Conservation (phyloP, 176 grass and related monocot species). For the Rhipidocladum racemiflorum region DNA sequence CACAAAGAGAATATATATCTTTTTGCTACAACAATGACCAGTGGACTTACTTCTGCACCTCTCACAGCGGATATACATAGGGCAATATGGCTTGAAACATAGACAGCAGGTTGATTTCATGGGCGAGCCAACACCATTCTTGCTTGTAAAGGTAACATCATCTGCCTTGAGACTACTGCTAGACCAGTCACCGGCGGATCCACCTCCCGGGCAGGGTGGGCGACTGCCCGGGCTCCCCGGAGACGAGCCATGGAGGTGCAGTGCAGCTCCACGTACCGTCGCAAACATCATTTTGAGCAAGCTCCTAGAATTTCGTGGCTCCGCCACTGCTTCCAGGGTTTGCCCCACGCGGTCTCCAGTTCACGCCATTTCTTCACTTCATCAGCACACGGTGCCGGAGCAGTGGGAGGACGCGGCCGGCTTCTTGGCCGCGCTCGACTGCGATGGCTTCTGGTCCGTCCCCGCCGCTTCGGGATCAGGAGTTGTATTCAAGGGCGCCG, state of each 20-base stretch:
- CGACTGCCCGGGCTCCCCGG: too few species aligned
- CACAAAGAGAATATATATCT: background rate
- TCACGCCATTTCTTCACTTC: too few species aligned
- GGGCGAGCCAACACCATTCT: conserved; percentile 21
- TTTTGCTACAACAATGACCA: background rate
- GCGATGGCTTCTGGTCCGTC: background rate
- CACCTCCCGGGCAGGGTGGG: too few species aligned
- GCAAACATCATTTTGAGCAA: too few species aligned
- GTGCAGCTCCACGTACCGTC: too few species aligned
- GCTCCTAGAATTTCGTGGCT: too few species aligned
- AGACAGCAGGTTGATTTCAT: conserved; percentile 48
- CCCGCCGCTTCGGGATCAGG: background rate
- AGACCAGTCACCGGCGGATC: too few species aligned
- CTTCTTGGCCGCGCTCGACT: background rate
- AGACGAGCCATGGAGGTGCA: too few species aligned
- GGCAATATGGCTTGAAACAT: conserved; percentile 48
- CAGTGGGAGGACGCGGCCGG: background rate
- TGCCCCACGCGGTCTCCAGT: background rate
- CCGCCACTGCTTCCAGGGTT: conserved; percentile 15
- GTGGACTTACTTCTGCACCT: conserved; percentile 52
- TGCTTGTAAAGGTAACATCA: conserved; percentile 49
- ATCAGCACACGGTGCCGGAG: too few species aligned
- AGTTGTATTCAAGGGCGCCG: background rate
- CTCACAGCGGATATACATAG: conserved; percentile 64
- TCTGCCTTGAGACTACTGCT: conserved; percentile 20